Evolutionary conservation across 2,329 filamentous ascomycete genomes (phyloP), one percentile per base, ranked within the genome.

Genomic region (Aspergillus ibericus): DNA sequence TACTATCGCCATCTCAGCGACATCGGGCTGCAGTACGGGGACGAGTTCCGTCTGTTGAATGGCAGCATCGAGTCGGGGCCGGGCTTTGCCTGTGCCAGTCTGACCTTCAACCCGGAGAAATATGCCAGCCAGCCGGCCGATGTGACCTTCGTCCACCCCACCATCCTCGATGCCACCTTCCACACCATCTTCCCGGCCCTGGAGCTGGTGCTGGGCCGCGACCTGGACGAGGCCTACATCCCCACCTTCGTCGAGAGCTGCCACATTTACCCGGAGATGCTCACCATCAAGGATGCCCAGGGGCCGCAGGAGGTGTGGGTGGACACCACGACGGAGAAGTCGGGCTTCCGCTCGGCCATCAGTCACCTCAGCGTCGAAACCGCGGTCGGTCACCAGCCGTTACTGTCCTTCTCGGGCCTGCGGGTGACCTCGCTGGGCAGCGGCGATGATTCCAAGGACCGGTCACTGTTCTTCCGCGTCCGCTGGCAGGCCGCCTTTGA

Each of bases 21-120:
- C 15, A 44, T 53, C 20, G 51, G 51, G 12, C 51, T 53, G 7
- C 38, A 53, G 27, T 53, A 53, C 16, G 51, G 51, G 2, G 32
- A 53, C 10, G 38, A 27, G 5, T 53, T 53, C 18, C 51, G 40
- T 5, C 38, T 53, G 8, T 8, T 53, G 15, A 42, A 18, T 3
- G 51, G 36, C 5, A 44, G n/a, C 51, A 35, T 53, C 25, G 51
- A 53, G 20, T 40, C 32, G 4, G 51, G 51, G 8, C 51, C 40
- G 5, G 36, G 51, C 9, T 42, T 32, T 22, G 51, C 51, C 8
- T 40, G n/a, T 9, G 36, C 51, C 36, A 42, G 22, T 27, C 35
- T 13, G 9, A 32, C n/a, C 13, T 53, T n/a, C 40, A 32, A n/a
- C 42, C 51, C 27, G n/a, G 12, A 53, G 25, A 32, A 42, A 9